Conservation (phyloP, 148 eudicot species). For the Vaccinium corymbosum region DNA sequence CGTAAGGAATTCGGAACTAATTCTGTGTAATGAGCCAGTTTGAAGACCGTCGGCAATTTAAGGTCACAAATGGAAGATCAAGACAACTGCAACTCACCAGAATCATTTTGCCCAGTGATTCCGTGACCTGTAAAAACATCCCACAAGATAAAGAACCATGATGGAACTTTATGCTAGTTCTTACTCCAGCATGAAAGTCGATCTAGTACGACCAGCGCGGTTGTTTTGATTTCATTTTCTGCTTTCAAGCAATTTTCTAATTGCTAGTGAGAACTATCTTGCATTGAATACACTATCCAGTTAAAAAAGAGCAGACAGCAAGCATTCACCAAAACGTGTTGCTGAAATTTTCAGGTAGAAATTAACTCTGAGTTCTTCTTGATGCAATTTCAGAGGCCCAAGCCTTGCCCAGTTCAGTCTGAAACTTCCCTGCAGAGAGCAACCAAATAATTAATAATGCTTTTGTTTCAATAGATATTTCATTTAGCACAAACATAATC, state of each 20-base stretch:
- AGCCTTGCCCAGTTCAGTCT: slow-evolving; percentile 78
- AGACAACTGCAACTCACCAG: neutral
- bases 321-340: neutral
- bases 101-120: neutral
- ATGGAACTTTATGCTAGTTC: too few relatives aligned
- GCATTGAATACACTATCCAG: neutral
- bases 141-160: neutral
- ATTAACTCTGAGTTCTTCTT: slow-evolving; percentile 29
- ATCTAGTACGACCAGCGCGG: too few relatives aligned
- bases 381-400: slow-evolving; percentile 88
- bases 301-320: neutral
- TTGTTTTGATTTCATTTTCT: too few relatives aligned
- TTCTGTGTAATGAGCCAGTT: neutral
- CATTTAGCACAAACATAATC: neutral
- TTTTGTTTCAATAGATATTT: neutral
- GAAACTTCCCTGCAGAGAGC: slow-evolving; percentile 66
- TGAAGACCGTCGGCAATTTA: neutral
- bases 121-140: neutral
- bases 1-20: neutral
- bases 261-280: neutral
- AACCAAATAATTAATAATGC: neutral
- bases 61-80: neutral
- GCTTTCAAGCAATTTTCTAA: neutral
- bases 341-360: slow-evolving; percentile 10
- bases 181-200: too few relatives aligned